phyloP scores from a whole-genome alignment of 2,329 filamentous ascomycete genomes.

The Diaporthe sp. region DNA sequence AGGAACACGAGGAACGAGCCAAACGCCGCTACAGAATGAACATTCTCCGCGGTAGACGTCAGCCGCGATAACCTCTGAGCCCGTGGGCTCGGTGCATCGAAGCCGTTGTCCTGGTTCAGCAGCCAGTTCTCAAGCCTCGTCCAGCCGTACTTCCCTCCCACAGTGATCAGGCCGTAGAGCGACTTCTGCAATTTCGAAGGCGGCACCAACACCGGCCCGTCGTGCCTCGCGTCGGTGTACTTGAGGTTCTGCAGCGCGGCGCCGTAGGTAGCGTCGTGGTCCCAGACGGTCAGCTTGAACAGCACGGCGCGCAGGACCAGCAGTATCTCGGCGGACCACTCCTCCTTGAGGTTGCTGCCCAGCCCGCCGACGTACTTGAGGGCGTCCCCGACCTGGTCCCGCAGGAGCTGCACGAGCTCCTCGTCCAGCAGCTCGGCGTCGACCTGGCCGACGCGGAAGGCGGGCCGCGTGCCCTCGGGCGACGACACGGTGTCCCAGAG shows the following conservation, averaged over 20 bases:
- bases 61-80: constrained; percentile 74
- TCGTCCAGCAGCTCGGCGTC: constrained; percentile 96
- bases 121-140: constrained; percentile 92
- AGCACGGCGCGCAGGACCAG: constrained; percentile 82
- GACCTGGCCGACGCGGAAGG: constrained; percentile 94
- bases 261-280: constrained; percentile 95
- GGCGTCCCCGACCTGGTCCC: constrained; percentile 87
- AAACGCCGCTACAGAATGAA: constrained; percentile 86
- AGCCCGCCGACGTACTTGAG: constrained; percentile 74
- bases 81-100: constrained; percentile 70
- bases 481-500: constrained; percentile 81
- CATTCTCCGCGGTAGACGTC: constrained; percentile 77
- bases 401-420: constrained; percentile 88
- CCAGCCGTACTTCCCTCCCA: constrained; percentile 92
- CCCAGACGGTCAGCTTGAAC: constrained; percentile 97
- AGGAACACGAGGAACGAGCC: constrained; percentile 92
- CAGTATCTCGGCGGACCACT: constrained; percentile 89
- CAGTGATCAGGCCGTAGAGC: constrained; percentile 86
- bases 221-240: constrained; percentile 85
- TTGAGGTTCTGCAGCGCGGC: constrained; percentile 92
- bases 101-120: constrained; percentile 81
- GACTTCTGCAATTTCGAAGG: constrained; percentile 88
- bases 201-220: constrained; percentile 72
- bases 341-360: constrained; percentile 77
- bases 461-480: constrained; percentile 84